These are phyloP conservation scores for Carallia pectinifolia DNA, from an alignment of 345 rosid species.

Conservation along the genomic window DNA sequence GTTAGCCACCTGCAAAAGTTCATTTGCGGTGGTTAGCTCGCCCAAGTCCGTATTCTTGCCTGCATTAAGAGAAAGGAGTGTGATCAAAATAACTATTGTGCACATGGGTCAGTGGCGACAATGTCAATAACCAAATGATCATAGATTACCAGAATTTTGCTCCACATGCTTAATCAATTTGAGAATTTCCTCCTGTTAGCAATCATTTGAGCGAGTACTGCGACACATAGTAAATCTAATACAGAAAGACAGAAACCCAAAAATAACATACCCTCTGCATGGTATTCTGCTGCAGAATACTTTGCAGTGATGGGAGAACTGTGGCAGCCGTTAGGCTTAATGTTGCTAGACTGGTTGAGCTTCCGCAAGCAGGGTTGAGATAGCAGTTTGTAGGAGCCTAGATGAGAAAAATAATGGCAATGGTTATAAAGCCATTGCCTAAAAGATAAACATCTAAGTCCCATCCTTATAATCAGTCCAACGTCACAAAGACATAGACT, in stretches of 20 bases:
- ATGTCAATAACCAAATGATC: neutral
- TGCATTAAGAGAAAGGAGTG: conserved; percentile 27
- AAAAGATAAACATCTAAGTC: conserved; percentile 35
- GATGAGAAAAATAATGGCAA: conserved; percentile 31
- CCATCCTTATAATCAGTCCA: conserved; percentile 14
- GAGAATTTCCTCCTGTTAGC: conserved; percentile 87
- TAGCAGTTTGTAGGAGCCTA: conserved; percentile 61
- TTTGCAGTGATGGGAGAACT: conserved; percentile 74
- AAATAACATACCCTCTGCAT: conserved; percentile 61
- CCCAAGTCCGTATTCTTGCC: conserved; percentile 61
- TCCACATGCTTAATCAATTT: conserved; percentile 74
- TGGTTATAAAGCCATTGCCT: conserved; percentile 38
- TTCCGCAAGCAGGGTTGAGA: conserved; percentile 43
- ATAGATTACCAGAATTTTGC: conserved; percentile 67
- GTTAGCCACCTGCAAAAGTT: conserved; percentile 56
- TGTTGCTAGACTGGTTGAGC: conserved; percentile 45
- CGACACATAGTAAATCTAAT: neutral
- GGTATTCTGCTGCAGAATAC: conserved; percentile 77
- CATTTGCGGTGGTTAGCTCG: conserved; percentile 44
- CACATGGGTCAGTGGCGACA: neutral
- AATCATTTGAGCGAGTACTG: conserved; percentile 16
- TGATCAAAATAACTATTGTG: conserved; percentile 17
- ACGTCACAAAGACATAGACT: neutral
- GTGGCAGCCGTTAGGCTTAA: conserved; percentile 43
- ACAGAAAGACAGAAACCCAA: neutral